phyloP scores from a whole-genome alignment of 2,329 filamentous ascomycete species.

The Neofusicoccum cordaticola region DNA sequence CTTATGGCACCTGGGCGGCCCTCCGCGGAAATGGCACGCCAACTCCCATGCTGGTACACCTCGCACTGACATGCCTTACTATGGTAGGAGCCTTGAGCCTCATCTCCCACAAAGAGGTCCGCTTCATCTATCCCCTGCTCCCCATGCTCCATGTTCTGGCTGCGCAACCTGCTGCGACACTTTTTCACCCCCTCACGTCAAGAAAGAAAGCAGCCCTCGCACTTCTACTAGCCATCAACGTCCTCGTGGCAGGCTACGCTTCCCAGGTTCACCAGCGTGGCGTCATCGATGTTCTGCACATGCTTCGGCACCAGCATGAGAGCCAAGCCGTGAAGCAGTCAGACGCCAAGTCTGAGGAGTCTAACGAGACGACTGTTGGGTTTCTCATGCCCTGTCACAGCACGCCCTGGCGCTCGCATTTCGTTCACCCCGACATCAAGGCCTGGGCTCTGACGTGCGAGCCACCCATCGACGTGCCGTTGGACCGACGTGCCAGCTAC shows the following conservation, averaged over 20 bases:
- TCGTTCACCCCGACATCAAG: conserved; percentile 69
- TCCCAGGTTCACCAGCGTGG: conserved; percentile 77
- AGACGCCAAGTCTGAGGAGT: conserved; percentile 19
- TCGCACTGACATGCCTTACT: conserved; percentile 49
- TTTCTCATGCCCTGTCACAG: conserved; percentile 96
- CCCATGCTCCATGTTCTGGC: conserved; percentile 81
- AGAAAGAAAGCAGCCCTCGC: conserved; percentile 48
- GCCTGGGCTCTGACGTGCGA: conserved; percentile 90
- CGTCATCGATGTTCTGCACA: conserved; percentile 69
- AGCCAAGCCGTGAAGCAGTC: conserved; percentile 19
- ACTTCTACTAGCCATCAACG: conserved; percentile 52
- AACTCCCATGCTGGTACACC: conserved; percentile 19
- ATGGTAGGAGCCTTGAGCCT: conserved; percentile 67
- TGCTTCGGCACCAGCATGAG: conserved; percentile 70
- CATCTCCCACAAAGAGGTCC: conserved; percentile 93
- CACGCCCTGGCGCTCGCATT: conserved; percentile 88
- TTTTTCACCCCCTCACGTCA: conserved; percentile 29
- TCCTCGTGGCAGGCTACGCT: conserved; percentile 70
- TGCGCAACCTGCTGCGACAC: conserved; percentile 44
- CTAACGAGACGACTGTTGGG: conserved; percentile 46
- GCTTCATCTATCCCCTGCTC: conserved; percentile 91
- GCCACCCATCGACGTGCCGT: conserved; percentile 70
- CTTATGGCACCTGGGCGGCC: conserved; percentile 57
- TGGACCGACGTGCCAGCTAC: conserved; percentile 64
- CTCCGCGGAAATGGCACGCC: conserved; percentile 20